A percentile compares a stretch with the other conserved stretches of the same genome.
phyloP scores from a whole-genome alignment of 495 filamentous ascomycete species.

The Podospora pseudopauciseta region DNA sequence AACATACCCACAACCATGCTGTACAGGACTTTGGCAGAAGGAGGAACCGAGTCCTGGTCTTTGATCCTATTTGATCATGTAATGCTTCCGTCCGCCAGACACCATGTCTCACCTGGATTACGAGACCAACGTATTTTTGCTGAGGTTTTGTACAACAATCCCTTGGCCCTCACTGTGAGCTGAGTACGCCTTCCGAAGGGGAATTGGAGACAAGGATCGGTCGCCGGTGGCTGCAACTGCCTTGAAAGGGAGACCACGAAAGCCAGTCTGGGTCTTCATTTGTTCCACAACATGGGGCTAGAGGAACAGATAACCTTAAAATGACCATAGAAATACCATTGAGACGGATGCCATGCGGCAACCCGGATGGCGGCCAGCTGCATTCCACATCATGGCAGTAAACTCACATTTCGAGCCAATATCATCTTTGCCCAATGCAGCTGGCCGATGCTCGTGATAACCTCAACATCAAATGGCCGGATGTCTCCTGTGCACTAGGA shows the following conservation, averaged over 20 bases:
- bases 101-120: background rate
- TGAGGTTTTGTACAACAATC: background rate
- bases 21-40: background rate
- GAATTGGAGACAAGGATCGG: background rate
- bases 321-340: constrained; percentile 9
- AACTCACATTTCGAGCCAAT: background rate
- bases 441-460: background rate
- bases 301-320: constrained; percentile 2
- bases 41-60: background rate
- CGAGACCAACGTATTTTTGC: background rate
- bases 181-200: background rate
- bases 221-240: background rate
- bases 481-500: background rate
- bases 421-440: background rate
- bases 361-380: constrained; percentile 12
- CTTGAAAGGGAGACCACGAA: background rate
- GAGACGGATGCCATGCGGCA: constrained; percentile 9
- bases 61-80: background rate
- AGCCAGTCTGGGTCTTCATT: background rate
- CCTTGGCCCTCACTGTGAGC: background rate
- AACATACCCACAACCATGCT: background rate
- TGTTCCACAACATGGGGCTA: constrained; percentile 18
- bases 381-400: constrained; percentile 1
- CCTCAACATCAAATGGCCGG: background rate
- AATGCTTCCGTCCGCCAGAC: background rate